Conservation (phyloP, 2,329 filamentous ascomycete species). For the Colletotrichum abscissum region DNA sequence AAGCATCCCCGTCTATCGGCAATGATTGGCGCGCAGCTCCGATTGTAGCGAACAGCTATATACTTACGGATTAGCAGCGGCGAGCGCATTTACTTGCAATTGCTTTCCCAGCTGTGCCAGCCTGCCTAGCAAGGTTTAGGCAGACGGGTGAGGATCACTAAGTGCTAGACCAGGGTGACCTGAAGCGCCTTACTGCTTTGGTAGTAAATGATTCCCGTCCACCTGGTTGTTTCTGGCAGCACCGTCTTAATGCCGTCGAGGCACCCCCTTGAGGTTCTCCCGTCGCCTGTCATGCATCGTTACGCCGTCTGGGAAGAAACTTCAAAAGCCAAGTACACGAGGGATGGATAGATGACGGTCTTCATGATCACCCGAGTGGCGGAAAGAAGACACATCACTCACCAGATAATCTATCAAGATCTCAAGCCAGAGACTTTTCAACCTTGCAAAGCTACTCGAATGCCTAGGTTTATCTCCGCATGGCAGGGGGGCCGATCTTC, state of each 20-base stretch:
- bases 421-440: no score
- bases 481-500: not conserved
- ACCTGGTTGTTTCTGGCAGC: not conserved
- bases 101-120: no score
- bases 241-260: not conserved
- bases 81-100: no score
- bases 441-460: not conserved
- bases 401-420: not conserved
- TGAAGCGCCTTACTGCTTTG: constrained; percentile 3
- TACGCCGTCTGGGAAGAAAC: not conserved
- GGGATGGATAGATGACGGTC: not conserved
- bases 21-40: not conserved
- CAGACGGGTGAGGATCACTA: no score
- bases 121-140: no score
- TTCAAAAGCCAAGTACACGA: not conserved
- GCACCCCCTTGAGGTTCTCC: not conserved
- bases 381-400: not conserved
- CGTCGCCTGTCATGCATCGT: not conserved
- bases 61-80: no score
- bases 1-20: not conserved
- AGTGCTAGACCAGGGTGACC: no score
- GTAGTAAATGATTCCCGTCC: not conserved
- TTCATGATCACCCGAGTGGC: not conserved
- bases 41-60: not conserved
- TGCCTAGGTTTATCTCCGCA: not conserved